phyloP scores from a whole-genome alignment of 805 yeast genomes.

The Candida xyloterini region DNA sequence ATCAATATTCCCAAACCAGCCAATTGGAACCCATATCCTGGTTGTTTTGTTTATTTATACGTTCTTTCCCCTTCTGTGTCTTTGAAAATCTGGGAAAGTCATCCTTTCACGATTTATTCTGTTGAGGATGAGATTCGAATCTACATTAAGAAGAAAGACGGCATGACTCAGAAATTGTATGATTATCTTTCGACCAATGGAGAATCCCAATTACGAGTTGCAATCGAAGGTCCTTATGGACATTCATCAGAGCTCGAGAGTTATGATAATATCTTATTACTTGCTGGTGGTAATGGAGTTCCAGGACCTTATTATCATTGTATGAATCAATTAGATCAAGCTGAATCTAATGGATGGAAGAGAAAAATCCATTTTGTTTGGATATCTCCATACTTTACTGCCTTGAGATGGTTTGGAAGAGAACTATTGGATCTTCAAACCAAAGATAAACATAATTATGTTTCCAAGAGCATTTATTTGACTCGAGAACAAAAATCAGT shows the following conservation, averaged over 20 bases:
- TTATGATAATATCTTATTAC: slow-evolving; percentile 41
- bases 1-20: slow-evolving; percentile 41
- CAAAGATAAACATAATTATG: slow-evolving; percentile 11
- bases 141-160: slow-evolving; percentile 46
- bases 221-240: slow-evolving; percentile 60
- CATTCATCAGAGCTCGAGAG: slow-evolving; percentile 37
- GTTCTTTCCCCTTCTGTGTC: slow-evolving; percentile 33
- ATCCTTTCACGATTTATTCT: slow-evolving; percentile 52
- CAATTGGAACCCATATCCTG: slow-evolving; percentile 49
- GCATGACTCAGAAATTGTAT: slow-evolving; percentile 42
- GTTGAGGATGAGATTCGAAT: slow-evolving; percentile 33
- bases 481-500: slow-evolving; percentile 19
- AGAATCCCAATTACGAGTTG: slow-evolving; percentile 21
- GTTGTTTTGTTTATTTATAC: slow-evolving; percentile 57
- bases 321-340: slow-evolving; percentile 21
- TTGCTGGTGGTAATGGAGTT: slow-evolving; percentile 60
- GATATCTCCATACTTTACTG: slow-evolving; percentile 39
- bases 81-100: slow-evolving; percentile 56
- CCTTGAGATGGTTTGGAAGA: slow-evolving; percentile 42
- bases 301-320: slow-evolving; percentile 52
- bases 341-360: slow-evolving; percentile 4
- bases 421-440: slow-evolving; percentile 34
- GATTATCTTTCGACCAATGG: slow-evolving; percentile 25
- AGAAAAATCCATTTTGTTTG: slow-evolving; percentile 41
- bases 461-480: slow-evolving; percentile 23